Base-by-base conservation (phyloP, 805 yeast species). In the Hanseniaspora clermontiae region DNA sequence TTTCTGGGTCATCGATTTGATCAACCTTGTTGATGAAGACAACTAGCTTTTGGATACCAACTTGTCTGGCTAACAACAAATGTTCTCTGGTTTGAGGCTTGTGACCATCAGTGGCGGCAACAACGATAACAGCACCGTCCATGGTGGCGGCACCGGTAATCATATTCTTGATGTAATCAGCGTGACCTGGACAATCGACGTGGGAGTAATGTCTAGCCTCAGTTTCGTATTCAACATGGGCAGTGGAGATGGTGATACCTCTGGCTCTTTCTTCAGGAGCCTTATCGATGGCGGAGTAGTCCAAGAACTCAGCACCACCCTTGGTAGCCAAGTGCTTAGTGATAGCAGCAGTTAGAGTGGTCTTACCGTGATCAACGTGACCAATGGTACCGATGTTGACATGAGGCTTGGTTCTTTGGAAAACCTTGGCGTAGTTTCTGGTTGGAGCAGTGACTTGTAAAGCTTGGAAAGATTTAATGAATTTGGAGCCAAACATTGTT, bases 51-150 rank as follows among this genome's bases (percentile, higher is more conserved):
- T 91, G 95, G 63, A 93, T 96, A 81, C 98, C 98, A 71, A 93
- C 97, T 78, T 93, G 98, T 79, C 97, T 88, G 62, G 98, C 98
- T 68, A 93, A 83, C 73, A 93, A 77, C 77, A 93, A 79, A 77
- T 93, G 98, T 78, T 93, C 98, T 78, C 97, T 87, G 65, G 98
- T 93, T 78, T 93, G 98, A 70, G 97, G 97, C 97, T 91, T 93
- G 77, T 89, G 96, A 69, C 98, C 98, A 70, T 93, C 98, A 58
- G 96, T 78, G 61, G 98, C 98, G 68, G 97, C 98, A 72, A 93
- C 97, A 60, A 91, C 97, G 76, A 91, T 91, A 66, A 91, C 90
- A 64, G 97, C 97, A 79, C 97, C 97, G 73, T 91, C 97, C 97
- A 90, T 90, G 74, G 91, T 96, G 66, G 97, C 96, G 67, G 97